Percentiles rank a stretch among this genome's conserved stretches.
Conservation (phyloP, 192 early-diverging fungal species). For the Coemansia guatemalensis region DNA sequence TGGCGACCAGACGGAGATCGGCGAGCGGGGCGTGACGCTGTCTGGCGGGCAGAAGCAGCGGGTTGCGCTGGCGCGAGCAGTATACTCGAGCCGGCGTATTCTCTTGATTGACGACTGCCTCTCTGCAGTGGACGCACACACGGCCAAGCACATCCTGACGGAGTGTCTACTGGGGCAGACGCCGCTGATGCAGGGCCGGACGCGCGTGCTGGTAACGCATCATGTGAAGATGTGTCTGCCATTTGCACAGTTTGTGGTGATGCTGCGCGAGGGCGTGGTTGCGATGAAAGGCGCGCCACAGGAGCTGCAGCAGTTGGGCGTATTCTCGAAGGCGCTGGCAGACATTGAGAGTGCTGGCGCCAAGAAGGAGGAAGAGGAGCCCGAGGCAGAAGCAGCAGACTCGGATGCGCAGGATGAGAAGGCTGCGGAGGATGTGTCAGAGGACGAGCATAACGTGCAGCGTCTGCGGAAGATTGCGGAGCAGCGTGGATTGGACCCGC, state of each 20-base stretch:
- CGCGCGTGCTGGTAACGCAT: constrained; percentile 86
- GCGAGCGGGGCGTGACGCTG: constrained; percentile 77
- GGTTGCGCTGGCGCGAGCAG: constrained; percentile 78
- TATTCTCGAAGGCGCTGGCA: constrained; percentile 14
- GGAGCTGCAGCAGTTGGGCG: constrained; percentile 53
- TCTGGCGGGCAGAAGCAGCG: constrained; percentile 85
- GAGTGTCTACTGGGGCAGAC: constrained; percentile 63
- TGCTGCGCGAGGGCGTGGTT: constrained; percentile 64
- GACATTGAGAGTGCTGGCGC: constrained; percentile 17
- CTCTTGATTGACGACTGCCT: constrained; percentile 84
- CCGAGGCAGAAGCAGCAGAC: not conserved
- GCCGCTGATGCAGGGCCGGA: constrained; percentile 71
- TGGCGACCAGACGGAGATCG: constrained; percentile 89
- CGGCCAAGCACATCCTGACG: constrained; percentile 80
- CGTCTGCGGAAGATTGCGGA: constrained; percentile 25
- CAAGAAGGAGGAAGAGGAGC: too few relatives aligned
- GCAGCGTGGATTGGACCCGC: constrained; percentile 40
- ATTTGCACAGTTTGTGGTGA: constrained; percentile 52
- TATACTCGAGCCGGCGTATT: constrained; percentile 68
- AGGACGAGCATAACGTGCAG: constrained; percentile 34
- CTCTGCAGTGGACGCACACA: constrained; percentile 93
- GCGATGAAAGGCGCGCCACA: constrained; percentile 54
- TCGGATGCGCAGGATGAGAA: constrained; percentile 40
- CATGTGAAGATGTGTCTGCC: constrained; percentile 63
- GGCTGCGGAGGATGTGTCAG: constrained; percentile 7